Evolutionary conservation across 2,329 filamentous ascomycete genomes (phyloP).

Genomic region (Basipetospora chlamydospora): DNA sequence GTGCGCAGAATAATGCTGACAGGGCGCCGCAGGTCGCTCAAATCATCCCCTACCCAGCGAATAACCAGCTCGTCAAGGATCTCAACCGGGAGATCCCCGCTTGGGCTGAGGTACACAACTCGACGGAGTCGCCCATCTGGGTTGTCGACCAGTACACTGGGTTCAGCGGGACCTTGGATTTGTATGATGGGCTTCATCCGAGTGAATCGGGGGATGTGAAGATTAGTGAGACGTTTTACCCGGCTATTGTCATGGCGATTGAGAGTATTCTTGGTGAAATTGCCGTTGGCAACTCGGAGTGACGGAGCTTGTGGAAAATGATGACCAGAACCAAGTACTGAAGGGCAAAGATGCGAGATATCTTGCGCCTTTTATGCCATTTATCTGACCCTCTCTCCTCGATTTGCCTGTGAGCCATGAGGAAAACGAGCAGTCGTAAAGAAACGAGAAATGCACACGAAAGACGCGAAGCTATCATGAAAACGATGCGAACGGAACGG

Average conservation of each 20-base stretch:
- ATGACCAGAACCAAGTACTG: too few relatives aligned
- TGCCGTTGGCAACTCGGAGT: too few relatives aligned
- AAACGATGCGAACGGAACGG: too few relatives aligned
- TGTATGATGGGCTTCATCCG: constrained; percentile 6
- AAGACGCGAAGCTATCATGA: too few relatives aligned
- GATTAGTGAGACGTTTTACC: constrained; percentile 5
- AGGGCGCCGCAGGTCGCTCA: constrained; percentile 2
- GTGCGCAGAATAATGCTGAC: too few relatives aligned
- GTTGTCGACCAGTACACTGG: constrained; percentile 5
- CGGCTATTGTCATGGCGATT: constrained; percentile 4
- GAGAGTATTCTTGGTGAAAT: constrained; percentile 4
- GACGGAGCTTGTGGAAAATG: too few relatives aligned
- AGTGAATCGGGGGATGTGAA: constrained; percentile 5
- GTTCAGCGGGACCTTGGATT: neutral
- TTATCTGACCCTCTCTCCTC: too few relatives aligned
- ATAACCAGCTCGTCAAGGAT: constrained; percentile 1
- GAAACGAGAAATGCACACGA: too few relatives aligned
- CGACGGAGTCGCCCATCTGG: constrained; percentile 4
- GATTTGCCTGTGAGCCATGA: too few relatives aligned
- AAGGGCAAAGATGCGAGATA: too few relatives aligned
- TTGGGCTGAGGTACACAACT: constrained; percentile 2
- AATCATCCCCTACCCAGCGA: constrained; percentile 6
- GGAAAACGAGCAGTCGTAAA: too few relatives aligned
- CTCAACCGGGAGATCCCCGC: constrained; percentile 1
- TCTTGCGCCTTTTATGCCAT: too few relatives aligned